These are phyloP conservation scores for Neocallimastix lanati DNA, from an alignment of 192 early-diverging fungal species.

Conservation along the genomic window DNA sequence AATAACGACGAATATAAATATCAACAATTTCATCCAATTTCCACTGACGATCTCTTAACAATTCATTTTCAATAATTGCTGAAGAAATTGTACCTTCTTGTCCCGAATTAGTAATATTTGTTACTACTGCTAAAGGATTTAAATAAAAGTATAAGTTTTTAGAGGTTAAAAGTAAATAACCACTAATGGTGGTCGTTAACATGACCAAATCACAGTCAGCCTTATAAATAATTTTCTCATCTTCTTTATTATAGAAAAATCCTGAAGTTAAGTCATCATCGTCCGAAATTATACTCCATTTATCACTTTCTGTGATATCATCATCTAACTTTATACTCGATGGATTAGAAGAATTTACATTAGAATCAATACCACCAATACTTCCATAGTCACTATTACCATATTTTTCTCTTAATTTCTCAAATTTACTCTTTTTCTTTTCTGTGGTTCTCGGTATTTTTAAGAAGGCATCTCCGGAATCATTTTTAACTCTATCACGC, in stretches of 20 bases:
- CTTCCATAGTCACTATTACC: not conserved
- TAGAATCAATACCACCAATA: not conserved
- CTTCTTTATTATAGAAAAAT: not conserved
- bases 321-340: not conserved
- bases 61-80: not conserved
- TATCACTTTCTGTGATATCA: not conserved
- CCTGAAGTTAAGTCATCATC: not conserved
- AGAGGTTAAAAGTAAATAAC: not conserved
- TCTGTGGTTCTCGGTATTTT: not conserved
- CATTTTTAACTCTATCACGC: not conserved
- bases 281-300: not conserved
- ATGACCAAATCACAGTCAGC: not conserved
- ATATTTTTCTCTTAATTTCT: not conserved
- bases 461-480: not conserved
- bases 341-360: not conserved
- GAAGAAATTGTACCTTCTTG: not conserved
- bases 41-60: not conserved
- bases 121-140: not conserved
- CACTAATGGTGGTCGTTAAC: not conserved
- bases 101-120: not conserved
- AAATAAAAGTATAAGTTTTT: not conserved
- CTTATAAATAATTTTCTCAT: not conserved
- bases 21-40: not conserved
- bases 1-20: not conserved
- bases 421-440: not conserved